These are phyloP conservation scores for Epichloe sibirici DNA, from an alignment of 2,329 filamentous ascomycete genomes.

Conservation along the genomic window DNA sequence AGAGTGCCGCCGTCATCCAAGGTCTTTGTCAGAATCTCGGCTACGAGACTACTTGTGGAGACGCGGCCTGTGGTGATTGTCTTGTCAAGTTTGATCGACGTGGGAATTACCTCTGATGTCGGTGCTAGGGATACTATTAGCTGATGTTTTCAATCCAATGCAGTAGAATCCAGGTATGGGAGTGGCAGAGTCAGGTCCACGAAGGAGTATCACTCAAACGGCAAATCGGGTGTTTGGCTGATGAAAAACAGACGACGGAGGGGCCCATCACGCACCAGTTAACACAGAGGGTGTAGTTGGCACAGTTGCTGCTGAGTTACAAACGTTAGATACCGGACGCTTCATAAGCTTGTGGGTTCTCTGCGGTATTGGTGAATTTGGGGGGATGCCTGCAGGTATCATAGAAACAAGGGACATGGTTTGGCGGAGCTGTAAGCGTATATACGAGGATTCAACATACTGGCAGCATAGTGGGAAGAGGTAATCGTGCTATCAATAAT, in stretches of 20 bases:
- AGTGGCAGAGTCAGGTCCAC: background rate
- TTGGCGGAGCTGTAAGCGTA: background rate
- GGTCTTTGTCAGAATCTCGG: conserved; percentile 33
- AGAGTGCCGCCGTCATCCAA: conserved; percentile 30
- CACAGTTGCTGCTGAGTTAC: background rate
- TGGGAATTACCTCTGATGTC: conserved; percentile 1
- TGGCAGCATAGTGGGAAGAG: conserved; percentile 14
- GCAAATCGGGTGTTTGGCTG: background rate
- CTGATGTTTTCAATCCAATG: background rate
- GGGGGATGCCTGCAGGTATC: background rate
- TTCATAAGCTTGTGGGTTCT: background rate
- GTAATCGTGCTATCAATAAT: background rate
- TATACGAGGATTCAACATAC: conserved; percentile 14
- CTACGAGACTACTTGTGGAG: conserved; percentile 24
- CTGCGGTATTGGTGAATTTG: background rate
- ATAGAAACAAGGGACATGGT: background rate
- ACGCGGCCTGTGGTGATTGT: conserved; percentile 23
- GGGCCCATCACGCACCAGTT: conserved; percentile 2
- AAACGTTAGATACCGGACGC: background rate
- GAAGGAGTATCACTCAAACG: background rate
- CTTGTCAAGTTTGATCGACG: conserved; percentile 12
- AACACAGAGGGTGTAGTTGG: background rate
- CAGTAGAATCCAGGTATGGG: background rate
- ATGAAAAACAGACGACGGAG: background rate
- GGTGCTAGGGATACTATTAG: conserved; percentile 8